Conservation (phyloP, 306 rosid genomes). For the Albizia julibrissin region DNA sequence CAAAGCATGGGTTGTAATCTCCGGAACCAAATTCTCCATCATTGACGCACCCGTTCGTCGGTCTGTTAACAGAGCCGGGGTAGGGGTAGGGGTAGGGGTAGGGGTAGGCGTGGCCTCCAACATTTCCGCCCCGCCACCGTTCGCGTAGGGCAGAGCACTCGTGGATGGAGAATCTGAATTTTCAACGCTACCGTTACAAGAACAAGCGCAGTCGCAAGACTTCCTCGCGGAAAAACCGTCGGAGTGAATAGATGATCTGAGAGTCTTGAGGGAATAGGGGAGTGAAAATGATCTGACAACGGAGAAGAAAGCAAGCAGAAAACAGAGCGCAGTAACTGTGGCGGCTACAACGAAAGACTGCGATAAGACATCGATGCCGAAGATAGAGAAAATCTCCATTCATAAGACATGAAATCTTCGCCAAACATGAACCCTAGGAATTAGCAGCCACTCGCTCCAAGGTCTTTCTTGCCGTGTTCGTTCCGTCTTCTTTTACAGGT, state of each 20-base stretch:
- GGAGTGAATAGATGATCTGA: constrained; percentile 23
- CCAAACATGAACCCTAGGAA: constrained; percentile 66
- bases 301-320: constrained; percentile 54
- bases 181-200: constrained; percentile 40
- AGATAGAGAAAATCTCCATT: constrained; percentile 71
- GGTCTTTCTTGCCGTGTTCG: neutral
- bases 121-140: constrained; percentile 60
- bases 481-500: neutral
- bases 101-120: constrained; percentile 41
- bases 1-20: constrained; percentile 94
- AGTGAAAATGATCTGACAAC: constrained; percentile 54
- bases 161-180: constrained; percentile 39
- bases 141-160: constrained; percentile 51
- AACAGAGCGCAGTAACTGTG: constrained; percentile 61
- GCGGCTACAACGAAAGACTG: constrained; percentile 61
- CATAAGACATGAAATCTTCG: constrained; percentile 82
- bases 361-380: constrained; percentile 41
- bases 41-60: constrained; percentile 78
- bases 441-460: neutral
- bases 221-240: constrained; percentile 25
- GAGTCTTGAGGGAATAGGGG: constrained; percentile 26
- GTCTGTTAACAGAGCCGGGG: constrained; percentile 45
- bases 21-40: constrained; percentile 99
- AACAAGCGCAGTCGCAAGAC: constrained; percentile 50
- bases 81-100: constrained; percentile 20